Percentiles rank a stretch among this genome's conserved stretches.
phyloP scores from a whole-genome alignment of 2,329 filamentous ascomycete genomes.

The Aspergillus pseudoviridinutans region DNA sequence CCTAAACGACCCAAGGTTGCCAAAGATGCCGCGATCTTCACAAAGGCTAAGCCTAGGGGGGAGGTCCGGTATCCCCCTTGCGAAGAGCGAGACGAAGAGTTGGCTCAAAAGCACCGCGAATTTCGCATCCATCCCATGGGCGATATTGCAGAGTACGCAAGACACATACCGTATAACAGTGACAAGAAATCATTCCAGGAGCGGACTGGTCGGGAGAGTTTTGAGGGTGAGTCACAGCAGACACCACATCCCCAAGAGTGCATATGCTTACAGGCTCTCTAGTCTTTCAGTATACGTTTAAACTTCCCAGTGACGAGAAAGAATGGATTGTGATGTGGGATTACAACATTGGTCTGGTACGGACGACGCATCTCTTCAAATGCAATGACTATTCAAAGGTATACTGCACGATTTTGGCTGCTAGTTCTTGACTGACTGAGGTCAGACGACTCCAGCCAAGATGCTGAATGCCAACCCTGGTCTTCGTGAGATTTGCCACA shows the following conservation, averaged over 20 bases:
- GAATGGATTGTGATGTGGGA: conserved; percentile 90
- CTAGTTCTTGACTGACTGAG: neutral
- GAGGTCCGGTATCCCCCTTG: conserved; percentile 70
- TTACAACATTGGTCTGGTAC: conserved; percentile 88
- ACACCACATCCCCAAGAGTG: neutral
- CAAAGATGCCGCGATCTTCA: conserved; percentile 63
- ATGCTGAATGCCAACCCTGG: conserved; percentile 75
- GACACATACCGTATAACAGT: conserved; percentile 90
- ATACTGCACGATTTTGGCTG: conserved; percentile 19
- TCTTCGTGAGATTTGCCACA: conserved; percentile 83
- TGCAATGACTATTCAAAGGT: conserved; percentile 85
- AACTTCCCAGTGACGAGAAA: conserved; percentile 61
- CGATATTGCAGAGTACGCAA: conserved; percentile 55
- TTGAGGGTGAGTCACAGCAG: conserved; percentile 65
- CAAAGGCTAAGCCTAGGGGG: conserved; percentile 60
- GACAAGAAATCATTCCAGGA: conserved; percentile 85
- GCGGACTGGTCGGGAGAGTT: conserved; percentile 82
- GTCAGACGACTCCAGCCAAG: conserved; percentile 80
- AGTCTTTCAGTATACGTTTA: conserved; percentile 69
- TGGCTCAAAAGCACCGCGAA: conserved; percentile 55
- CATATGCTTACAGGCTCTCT: conserved; percentile 1
- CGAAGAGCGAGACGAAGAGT: conserved; percentile 59
- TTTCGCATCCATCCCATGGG: conserved; percentile 66
- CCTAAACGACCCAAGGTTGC: conserved; percentile 53
- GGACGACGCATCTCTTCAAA: conserved; percentile 94